Evolutionary conservation across 2,329 filamentous ascomycete genomes (phyloP), one percentile per base, ranked within the genome.

Genomic region (Pseudocercospora fijiensis): DNA sequence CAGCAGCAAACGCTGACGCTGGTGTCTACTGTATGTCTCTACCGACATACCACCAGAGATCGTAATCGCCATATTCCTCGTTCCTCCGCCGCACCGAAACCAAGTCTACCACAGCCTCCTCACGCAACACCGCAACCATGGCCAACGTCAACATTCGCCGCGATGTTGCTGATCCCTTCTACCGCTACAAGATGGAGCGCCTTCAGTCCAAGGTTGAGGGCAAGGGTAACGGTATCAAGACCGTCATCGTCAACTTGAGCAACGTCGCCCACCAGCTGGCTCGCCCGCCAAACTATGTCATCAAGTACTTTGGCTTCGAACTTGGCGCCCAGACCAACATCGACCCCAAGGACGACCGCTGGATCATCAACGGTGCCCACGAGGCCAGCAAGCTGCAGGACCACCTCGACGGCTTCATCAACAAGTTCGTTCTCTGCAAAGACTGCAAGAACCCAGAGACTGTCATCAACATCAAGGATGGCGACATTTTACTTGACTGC

Each of bases 151-250:
- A 99, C 83, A 93, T 98, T 82, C 93, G 93, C 81, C 92, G 91
- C 82, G 94, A 98, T 90, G 90, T 96, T 84, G 90, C 89, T 85
- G 95, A 99, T 83, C 90, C 90, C 82, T 99, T 97, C 88, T 99
- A 99, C 84, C 95, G 95, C 80, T 99, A 99, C 89, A 99, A 99
- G 88, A 99, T 99, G 95, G 95, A 98, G 84, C 90, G 88, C 74
- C 84, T 99, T 78, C 92, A 96, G 85, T 96, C 95, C 80, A 99
- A 99, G 86, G 96, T 99, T 75, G 95, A 99, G 83, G 95, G 95
- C 82, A 99, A 99, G 83, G 95, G 95, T 72, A 99, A 99, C 83
- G 95, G 95, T 77, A 99, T 99, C 88, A 99, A 99, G 85, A 99
- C 80, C 74, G 95, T 99, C 76, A 89, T 99, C 73, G 92, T 96